These are phyloP conservation scores for Bruguiera hainesii DNA, from an alignment of 441 rosid species.

Conservation along the genomic window DNA sequence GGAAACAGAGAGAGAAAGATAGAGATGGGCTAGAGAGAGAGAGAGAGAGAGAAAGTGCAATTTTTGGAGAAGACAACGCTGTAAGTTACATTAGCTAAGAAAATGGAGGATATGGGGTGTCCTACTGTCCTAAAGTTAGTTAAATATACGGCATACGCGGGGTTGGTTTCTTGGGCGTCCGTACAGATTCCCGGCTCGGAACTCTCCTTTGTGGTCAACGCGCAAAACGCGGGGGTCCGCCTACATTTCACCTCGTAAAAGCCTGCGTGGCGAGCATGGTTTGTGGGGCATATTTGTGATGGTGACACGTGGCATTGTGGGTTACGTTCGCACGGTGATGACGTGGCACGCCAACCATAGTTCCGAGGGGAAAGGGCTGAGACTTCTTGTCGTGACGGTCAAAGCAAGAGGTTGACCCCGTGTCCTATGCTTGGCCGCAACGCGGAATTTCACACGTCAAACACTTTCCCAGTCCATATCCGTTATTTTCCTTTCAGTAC, in stretches of 20 bases:
- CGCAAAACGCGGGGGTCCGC: slow-evolving; percentile 29
- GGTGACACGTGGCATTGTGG: not conserved
- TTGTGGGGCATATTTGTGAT: no score
- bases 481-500: no score
- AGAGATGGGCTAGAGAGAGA: slow-evolving; percentile 2
- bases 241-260: not conserved
- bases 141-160: slow-evolving; percentile 3
- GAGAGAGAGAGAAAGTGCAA: slow-evolving; percentile 7
- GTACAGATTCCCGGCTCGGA: slow-evolving; percentile 23
- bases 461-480: no score
- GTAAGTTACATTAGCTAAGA: slow-evolving; percentile 24
- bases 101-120: slow-evolving; percentile 37
- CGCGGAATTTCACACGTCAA: no score
- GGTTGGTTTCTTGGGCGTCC: slow-evolving; percentile 11
- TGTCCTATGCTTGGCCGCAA: no score
- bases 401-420: no score
- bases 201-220: slow-evolving; percentile 10
- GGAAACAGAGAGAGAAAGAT: not conserved
- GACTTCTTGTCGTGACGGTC: no score
- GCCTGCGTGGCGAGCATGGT: not conserved
- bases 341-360: no score
- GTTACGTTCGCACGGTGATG: not conserved
- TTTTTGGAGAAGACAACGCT: slow-evolving; percentile 5
- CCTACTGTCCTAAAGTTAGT: slow-evolving; percentile 24
- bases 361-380: no score